Evolutionary conservation across 208 protist genomes (phyloP), one percentile per base, ranked within the genome.

Genomic region (Polymyxa betae): DNA sequence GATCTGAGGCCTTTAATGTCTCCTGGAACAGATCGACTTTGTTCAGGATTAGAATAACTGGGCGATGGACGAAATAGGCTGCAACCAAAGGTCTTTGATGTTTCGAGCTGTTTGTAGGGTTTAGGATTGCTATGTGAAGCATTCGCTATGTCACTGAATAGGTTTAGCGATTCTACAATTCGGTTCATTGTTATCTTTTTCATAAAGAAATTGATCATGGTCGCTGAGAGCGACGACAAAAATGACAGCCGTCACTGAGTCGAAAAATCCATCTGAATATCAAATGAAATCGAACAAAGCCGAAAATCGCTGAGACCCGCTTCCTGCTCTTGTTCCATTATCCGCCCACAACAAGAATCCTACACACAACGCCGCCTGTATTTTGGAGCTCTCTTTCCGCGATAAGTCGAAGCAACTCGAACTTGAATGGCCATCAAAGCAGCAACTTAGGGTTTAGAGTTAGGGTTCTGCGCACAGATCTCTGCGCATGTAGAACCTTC

Each of bases 31-130:
- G 72, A 92, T 96, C 95, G 45, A 66, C 91, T 91, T 96, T 96
- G 93, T 96, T 96, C 40, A 96, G 90, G 89, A 96, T 96, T 40
- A 96, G 93, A 68, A 96, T 95, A 88, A 96, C 92, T 10, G 93
- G 77, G 0, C 93, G 95, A 29, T 95, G 52, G 0, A 45, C 0
- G 92, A 96, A 96, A 92, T 93, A 96, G 38, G 88, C 66, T 29
- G 88, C 91, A 68, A 77, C 49, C 49, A 60, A 5, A 60, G 12
- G 12, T 5, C 24, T 24, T 60, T 24, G 5, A 60, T 60, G 5
- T 24, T 60, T 5, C 5, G 49, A 60, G 49, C 12, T n/a, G n/a
- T n/a, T n/a, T n/a, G n/a, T n/a, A n/a, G n/a, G 24, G 24, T 60
- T 60, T 24, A 60, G 12, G 12, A 38, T 90, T 29, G 12, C 52